Evolutionary conservation across 1,139 yeast genomes (phyloP).

Genomic region (Debaryomyces sp.): DNA sequence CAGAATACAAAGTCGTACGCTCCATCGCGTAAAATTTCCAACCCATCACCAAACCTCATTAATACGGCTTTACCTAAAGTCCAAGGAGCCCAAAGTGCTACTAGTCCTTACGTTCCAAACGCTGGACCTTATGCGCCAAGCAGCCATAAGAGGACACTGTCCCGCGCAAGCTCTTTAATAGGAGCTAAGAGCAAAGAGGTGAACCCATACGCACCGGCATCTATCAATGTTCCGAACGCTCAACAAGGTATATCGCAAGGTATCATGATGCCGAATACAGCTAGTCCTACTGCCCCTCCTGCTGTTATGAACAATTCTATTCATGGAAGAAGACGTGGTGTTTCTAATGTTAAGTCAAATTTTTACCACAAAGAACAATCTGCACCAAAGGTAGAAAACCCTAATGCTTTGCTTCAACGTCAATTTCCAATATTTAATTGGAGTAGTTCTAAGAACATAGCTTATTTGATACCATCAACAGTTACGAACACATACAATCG

Average conservation of each 20-base stretch:
- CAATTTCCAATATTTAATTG: constrained; percentile 84
- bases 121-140: constrained; percentile 52
- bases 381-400: constrained; percentile 33
- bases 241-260: constrained; percentile 7
- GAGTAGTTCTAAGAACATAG: constrained; percentile 48
- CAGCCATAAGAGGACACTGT: constrained; percentile 38
- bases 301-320: constrained; percentile 8
- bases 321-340: constrained; percentile 27
- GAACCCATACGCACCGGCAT: constrained; percentile 49
- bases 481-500: constrained; percentile 15
- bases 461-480: constrained; percentile 30
- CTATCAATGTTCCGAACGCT: constrained; percentile 16
- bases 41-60: constrained; percentile 2
- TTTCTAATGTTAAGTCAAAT: constrained; percentile 31
- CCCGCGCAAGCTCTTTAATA: constrained; percentile 46
- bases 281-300: constrained; percentile 1
- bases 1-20: background rate
- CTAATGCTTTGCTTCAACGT: constrained; percentile 43
- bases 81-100: constrained; percentile 21
- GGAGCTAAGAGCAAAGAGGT: constrained; percentile 46
- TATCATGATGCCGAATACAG: background rate
- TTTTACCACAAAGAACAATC: constrained; percentile 23
- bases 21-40: constrained; percentile 7
- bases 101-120: constrained; percentile 49
- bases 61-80: constrained; percentile 3